Base-by-base conservation (phyloP, 345 rosid species). In the Gynandropsis gynandra region DNA sequence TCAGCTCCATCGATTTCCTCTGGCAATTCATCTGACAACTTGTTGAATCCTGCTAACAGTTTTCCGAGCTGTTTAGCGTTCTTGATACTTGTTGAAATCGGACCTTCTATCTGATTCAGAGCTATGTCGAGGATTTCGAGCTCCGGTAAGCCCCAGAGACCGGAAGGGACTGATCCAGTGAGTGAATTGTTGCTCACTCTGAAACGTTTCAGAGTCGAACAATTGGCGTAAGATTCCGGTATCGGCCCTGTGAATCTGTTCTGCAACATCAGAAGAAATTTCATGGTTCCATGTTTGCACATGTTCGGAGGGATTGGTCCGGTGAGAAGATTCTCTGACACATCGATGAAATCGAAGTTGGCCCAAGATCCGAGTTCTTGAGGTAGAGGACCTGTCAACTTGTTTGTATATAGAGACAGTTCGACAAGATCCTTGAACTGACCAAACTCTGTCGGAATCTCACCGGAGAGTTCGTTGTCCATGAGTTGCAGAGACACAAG, bases 281-380 rank as follows among this genome's bases (percentile, higher is more conserved):
- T 76, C 98, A 87, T 82, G 45, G 71, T 73, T 46, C 96, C 93
- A 16, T 58, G 57, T 65, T 84, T 82, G 71, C 98, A 90, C 96
- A 90, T 90, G 44, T 84, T 67, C 0, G 96, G 85, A 0, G 98
- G 98, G 58, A 90, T 76, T 3, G 81, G 58, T 37, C 98, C 98
- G 0, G 80, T 71, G 57, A 90, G 31, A 4, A 47, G 41, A 68
- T 90, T 90, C 71, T 82, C 96, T 0, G 98, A 82, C 1, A 82
- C 92, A 39, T 90, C 98, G 56, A 90, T 75, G 80, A 49, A 82
- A 70, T 67, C 70, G 8, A 90, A 87, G 10, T 82, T 17, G 3
- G 98, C 62, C 69, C 82, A 74, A 0, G 92, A 82, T 41, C 98
- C 96, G 0, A 90, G 74, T 57, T 72, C 66, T 14, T 43, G 72